Evolutionary conservation across 1,284 basidiomycete species (phyloP), one percentile per base, ranked within the genome.

Genomic region (Fomitopsis pinicola): DNA sequence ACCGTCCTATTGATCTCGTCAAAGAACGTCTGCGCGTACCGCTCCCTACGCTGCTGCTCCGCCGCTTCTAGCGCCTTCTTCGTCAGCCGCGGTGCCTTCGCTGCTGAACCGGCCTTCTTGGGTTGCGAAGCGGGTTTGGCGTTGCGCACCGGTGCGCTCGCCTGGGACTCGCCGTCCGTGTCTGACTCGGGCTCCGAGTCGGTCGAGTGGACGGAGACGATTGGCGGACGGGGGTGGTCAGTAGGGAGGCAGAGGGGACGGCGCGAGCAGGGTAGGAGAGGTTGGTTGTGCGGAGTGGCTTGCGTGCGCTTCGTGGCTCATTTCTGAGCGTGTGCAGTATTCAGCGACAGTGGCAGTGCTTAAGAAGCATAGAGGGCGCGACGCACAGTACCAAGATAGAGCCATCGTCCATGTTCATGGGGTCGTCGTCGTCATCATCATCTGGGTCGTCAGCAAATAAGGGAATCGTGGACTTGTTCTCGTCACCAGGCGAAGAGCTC

Each of bases 1-100:
- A 98, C 84, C 73, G 81, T 72, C 72, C 82, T 64, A 81, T 99
- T 82, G 75, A 99, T 79, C 81, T 95, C 87, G 64, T 85, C 68
- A 79, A 98, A 88, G 76, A 98, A 79, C n/a, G 82, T 67, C 35
- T 80, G 73, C 1, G 88, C 86, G 70, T 90, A 91, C 5, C 71
- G 71, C 45, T 80, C 79, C 28, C 81, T 77, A 33, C 76, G 76
- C 30, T 73, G 74, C 54, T 79, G 78, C 56, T 85, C 81, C 6
- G 76, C 79, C 22, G 73, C 75, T 28, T 70, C 74, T 40, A 74
- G 69, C 0, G 76, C 77, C 65, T 83, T 86, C 74, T 84, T 83
- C 15, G 76, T 72, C 44, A 67, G 66, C 1, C 77, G 69, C 45
- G 69, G 68, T 5, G 67, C 55, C 63, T 66, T 64, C 4, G 36